Evolutionary conservation across 2,329 filamentous ascomycete genomes (phyloP).

Genomic region (Pseudodiploospora longispora): DNA sequence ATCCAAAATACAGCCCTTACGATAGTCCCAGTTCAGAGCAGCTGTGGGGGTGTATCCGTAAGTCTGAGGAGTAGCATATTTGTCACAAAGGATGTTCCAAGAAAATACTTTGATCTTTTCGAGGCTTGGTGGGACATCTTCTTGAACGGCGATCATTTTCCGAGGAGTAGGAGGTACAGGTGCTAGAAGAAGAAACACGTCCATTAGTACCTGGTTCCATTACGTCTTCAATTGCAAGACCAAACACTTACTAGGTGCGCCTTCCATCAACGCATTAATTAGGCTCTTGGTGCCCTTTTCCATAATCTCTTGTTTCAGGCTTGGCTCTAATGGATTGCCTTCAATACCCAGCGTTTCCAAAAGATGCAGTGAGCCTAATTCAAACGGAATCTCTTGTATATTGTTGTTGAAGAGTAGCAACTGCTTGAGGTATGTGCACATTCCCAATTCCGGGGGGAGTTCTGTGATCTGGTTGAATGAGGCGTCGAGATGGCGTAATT

Average conservation of each 20-base stretch:
- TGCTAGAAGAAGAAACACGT: constrained; percentile 39
- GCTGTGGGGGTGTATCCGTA: constrained; percentile 86
- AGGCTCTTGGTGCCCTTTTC: constrained; percentile 82
- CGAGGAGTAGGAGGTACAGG: constrained; percentile 70
- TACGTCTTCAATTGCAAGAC: neutral
- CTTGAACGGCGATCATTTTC: constrained; percentile 69
- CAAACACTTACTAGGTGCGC: constrained; percentile 64
- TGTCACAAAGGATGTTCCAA: constrained; percentile 94
- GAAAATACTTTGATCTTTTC: constrained; percentile 80
- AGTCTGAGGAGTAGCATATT: constrained; percentile 73
- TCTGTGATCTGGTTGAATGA: constrained; percentile 80
- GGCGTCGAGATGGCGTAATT: constrained; percentile 74
- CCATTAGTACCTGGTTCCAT: constrained; percentile 11
- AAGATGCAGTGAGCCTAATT: constrained; percentile 82
- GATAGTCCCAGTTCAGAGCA: constrained; percentile 80
- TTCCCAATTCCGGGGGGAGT: constrained; percentile 85
- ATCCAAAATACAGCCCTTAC: constrained; percentile 71
- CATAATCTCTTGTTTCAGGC: constrained; percentile 73
- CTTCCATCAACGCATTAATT: constrained; percentile 74
- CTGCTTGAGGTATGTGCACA: constrained; percentile 87
- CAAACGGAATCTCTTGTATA: constrained; percentile 71
- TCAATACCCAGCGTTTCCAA: constrained; percentile 86
- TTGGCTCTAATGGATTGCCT: constrained; percentile 74
- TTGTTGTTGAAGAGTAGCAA: constrained; percentile 87
- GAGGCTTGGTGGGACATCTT: constrained; percentile 48